A percentile compares a stretch with the other conserved stretches of the same genome.
Evolutionary conservation across 768 basidiomycete genomes (phyloP).

Genomic region (Kwoniella shandongensis): DNA sequence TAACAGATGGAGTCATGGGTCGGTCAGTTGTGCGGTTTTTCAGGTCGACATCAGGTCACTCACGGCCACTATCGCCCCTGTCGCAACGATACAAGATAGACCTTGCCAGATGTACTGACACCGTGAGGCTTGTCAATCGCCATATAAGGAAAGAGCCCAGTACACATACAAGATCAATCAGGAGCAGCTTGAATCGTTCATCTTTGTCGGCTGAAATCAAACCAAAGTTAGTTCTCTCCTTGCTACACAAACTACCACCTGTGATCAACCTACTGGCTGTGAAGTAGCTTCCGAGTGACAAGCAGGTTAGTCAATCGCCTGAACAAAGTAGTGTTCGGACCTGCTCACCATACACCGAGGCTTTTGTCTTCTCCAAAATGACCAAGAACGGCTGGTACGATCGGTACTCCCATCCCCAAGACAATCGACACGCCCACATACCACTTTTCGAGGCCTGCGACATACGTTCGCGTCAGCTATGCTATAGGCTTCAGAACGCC

Average conservation of each 20-base stretch:
- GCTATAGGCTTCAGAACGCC: no score
- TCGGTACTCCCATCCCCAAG: slow-evolving; percentile 25
- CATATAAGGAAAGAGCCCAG: neutral
- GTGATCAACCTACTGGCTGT: slow-evolving; percentile 6
- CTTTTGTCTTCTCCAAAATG: slow-evolving; percentile 29
- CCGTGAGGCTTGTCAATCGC: neutral
- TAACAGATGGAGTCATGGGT: neutral
- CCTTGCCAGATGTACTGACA: slow-evolving; percentile 33
- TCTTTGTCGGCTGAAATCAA: neutral
- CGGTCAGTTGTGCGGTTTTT: neutral
- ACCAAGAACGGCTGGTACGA: slow-evolving; percentile 26
- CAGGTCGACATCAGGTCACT: slow-evolving; percentile 3
- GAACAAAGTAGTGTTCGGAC: neutral
- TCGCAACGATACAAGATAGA: slow-evolving; percentile 27
- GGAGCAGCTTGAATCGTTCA: slow-evolving; percentile 12
- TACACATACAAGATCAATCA: slow-evolving; percentile 16
- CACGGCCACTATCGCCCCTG: slow-evolving; percentile 17
- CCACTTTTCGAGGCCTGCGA: slow-evolving; percentile 32
- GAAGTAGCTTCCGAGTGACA: neutral
- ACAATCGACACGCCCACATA: slow-evolving; percentile 26
- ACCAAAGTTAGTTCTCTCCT: neutral
- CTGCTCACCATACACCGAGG: slow-evolving; percentile 27
- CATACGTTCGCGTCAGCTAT: no score
- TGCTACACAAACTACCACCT: neutral
- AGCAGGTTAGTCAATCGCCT: neutral